Evolutionary conservation across 2,329 filamentous ascomycete genomes (phyloP).

Genomic region (Dactylellina parvicollis): DNA sequence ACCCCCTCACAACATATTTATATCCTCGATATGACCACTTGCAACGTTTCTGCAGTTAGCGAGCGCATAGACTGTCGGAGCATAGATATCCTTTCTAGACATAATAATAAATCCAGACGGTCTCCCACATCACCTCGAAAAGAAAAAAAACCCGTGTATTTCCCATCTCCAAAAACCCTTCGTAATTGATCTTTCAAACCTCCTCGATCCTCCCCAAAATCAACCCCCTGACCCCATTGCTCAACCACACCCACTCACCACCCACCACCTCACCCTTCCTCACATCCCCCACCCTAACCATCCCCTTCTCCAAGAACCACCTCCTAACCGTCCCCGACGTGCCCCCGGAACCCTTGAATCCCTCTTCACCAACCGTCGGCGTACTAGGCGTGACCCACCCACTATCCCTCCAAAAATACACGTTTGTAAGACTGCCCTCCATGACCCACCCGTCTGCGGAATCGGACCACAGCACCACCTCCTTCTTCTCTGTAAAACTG

Average conservation of each 20-base stretch:
- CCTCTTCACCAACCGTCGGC: constrained; percentile 3
- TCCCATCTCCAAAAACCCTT: no score
- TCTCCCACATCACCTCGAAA: no score
- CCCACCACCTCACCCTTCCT: constrained; percentile 26
- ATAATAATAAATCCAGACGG: constrained; percentile 1
- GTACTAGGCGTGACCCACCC: constrained; percentile 78
- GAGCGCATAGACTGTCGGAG: constrained; percentile 15
- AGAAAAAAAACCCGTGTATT: no score
- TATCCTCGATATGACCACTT: constrained; percentile 8
- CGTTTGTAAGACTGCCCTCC: constrained; percentile 84
- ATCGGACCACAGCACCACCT: constrained; percentile 67
- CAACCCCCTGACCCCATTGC: constrained; percentile 47
- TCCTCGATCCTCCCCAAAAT: constrained; percentile 32
- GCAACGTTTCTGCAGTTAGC: constrained; percentile 21
- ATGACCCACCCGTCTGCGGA: constrained; percentile 70
- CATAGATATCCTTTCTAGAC: not conserved
- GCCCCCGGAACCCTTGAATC: constrained; percentile 28
- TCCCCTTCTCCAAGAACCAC: constrained; percentile 46
- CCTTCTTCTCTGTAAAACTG: constrained; percentile 66
- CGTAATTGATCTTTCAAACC: no score
- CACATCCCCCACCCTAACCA: constrained; percentile 50
- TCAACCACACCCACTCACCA: constrained; percentile 47
- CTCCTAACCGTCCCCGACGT: constrained; percentile 39
- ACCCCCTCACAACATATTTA: constrained; percentile 19
- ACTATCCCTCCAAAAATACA: constrained; percentile 74